phyloP scores from a whole-genome alignment of 345 rosid species.

The Lepidium aucheri region DNA sequence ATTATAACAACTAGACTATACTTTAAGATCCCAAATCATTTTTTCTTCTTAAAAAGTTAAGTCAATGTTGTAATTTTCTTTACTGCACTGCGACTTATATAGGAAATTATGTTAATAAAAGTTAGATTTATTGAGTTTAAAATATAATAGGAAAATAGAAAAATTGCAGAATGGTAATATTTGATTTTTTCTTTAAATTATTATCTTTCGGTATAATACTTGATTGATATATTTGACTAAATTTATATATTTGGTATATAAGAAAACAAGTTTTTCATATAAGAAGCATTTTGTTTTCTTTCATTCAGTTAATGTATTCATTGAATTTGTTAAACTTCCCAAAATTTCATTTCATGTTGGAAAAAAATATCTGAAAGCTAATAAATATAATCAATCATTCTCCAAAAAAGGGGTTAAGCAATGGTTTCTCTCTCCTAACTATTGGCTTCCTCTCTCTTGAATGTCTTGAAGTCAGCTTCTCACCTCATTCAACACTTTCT shows the following conservation, averaged over 20 bases:
- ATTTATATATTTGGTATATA: neutral
- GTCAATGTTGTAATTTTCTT: too few relatives aligned
- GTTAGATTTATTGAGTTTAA: too few relatives aligned
- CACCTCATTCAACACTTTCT: constrained; percentile 11
- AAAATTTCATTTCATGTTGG: too few relatives aligned
- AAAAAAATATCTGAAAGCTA: neutral
- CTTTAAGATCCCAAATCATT: too few relatives aligned
- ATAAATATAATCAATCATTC: neutral
- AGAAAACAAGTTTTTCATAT: neutral
- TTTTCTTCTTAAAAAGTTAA: too few relatives aligned
- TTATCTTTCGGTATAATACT: too few relatives aligned
- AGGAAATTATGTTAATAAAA: too few relatives aligned
- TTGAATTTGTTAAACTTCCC: too few relatives aligned
- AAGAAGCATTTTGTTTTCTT: neutral
- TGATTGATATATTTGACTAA: neutral
- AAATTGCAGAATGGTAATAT: neutral
- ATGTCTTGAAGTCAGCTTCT: constrained; percentile 16
- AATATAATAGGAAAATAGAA: neutral
- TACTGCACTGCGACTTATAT: too few relatives aligned
- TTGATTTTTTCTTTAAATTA: neutral
- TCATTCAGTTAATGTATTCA: neutral
- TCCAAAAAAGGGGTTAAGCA: neutral
- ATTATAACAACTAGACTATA: too few relatives aligned
- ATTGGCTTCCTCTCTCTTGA: constrained; percentile 10
- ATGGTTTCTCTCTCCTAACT: neutral